phyloP scores from a whole-genome alignment of 345 rosid genomes.

The Euphorbia lathyris region DNA sequence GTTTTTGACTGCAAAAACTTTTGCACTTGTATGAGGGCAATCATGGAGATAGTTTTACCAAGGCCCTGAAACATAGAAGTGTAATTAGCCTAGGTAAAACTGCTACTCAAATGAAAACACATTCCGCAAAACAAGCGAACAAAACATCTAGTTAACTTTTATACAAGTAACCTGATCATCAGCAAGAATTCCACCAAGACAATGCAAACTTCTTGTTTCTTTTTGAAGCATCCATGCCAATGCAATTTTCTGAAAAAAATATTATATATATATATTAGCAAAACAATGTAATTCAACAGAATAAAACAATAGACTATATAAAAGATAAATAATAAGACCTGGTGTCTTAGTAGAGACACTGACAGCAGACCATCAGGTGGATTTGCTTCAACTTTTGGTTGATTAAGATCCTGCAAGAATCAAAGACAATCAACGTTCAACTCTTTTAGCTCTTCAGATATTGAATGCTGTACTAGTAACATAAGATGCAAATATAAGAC shows the following conservation, averaged over 20 bases:
- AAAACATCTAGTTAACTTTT: slow-evolving; percentile 5
- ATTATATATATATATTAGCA: slow-evolving; percentile 20
- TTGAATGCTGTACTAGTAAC: neutral
- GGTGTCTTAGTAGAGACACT: slow-evolving; percentile 85
- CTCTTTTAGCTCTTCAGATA: slow-evolving; percentile 15
- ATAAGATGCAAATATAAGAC: neutral
- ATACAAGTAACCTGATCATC: slow-evolving; percentile 83
- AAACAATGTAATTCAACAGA: neutral
- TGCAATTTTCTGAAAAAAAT: slow-evolving; percentile 77
- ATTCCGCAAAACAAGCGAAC: neutral
- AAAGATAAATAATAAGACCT: slow-evolving; percentile 47
- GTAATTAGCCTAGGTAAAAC: slow-evolving; percentile 5
- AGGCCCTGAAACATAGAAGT: slow-evolving; percentile 62
- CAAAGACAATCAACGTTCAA: slow-evolving; percentile 10
- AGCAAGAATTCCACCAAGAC: slow-evolving; percentile 95
- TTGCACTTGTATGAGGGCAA: slow-evolving; percentile 88
- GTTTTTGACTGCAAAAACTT: slow-evolving; percentile 50
- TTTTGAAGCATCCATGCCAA: slow-evolving; percentile 95
- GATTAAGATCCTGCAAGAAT: slow-evolving; percentile 70
- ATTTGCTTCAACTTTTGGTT: slow-evolving; percentile 67
- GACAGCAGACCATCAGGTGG: slow-evolving; percentile 81
- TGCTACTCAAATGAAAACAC: neutral
- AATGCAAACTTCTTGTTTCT: slow-evolving; percentile 76
- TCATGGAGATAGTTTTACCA: slow-evolving; percentile 92
- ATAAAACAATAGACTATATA: slow-evolving; percentile 8